Evolutionary conservation across 2,329 filamentous ascomycete species (phyloP).

Genomic region (Botrytis porri): DNA sequence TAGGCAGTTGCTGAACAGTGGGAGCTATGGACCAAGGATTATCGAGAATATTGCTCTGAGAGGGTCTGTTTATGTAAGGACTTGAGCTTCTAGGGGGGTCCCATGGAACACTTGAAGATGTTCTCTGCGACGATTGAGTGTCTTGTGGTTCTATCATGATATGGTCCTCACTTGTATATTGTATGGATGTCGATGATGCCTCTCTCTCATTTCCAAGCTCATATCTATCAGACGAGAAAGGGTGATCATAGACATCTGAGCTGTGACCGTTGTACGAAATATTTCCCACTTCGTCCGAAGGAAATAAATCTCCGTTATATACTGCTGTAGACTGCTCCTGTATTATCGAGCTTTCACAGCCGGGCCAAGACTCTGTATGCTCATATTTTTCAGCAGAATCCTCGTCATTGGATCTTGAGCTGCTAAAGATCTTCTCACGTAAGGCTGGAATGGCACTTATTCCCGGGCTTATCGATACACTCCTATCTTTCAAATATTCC

Average conservation of each 20-base stretch:
- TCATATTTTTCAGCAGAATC: background rate
- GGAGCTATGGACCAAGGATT: too few species aligned
- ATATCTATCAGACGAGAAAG: background rate
- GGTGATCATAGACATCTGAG: background rate
- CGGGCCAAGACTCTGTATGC: background rate
- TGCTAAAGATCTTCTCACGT: too few species aligned
- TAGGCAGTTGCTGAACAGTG: background rate
- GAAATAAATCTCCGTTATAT: background rate
- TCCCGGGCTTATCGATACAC: constrained; percentile 28
- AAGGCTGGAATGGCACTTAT: constrained; percentile 24
- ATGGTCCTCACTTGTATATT: background rate
- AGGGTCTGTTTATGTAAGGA: background rate
- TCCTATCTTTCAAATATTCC: background rate
- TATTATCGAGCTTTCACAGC: background rate
- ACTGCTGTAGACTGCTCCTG: background rate
- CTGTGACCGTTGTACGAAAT: background rate
- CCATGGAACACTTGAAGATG: constrained; percentile 16
- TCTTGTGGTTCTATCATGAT: background rate
- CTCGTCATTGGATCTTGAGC: background rate
- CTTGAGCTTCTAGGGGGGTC: background rate
- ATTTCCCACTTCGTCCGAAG: background rate
- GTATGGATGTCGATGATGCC: too few species aligned
- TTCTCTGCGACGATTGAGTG: background rate
- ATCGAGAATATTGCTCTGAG: background rate
- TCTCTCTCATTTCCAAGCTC: background rate